Conservation (phyloP, 2,329 filamentous ascomycete genomes). For the Fusarium bulbicola region DNA sequence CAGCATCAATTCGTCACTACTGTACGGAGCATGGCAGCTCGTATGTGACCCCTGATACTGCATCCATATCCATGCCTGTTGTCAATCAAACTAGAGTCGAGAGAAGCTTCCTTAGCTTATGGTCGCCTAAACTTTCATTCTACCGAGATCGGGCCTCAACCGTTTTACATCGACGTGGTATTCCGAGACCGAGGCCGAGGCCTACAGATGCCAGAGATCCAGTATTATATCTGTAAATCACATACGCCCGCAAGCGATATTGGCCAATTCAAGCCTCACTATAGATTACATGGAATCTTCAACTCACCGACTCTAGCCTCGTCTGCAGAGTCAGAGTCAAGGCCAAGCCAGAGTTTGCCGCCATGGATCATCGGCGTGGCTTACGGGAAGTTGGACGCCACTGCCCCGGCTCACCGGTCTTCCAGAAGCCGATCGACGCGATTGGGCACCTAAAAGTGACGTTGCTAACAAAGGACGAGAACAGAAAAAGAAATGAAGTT, state of each 20-base stretch:
- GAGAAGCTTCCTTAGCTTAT: background rate
- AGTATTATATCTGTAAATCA: background rate
- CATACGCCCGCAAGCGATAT: background rate
- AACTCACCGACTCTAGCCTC: conserved; percentile 11
- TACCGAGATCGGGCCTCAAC: background rate
- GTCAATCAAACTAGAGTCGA: background rate
- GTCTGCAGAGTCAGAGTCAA: background rate
- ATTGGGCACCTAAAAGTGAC: conserved; percentile 12
- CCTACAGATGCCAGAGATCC: background rate
- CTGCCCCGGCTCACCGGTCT: conserved; percentile 23
- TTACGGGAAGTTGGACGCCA: conserved; percentile 9
- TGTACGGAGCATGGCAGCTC: background rate
- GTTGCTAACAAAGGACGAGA: background rate
- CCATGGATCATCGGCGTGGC: conserved; percentile 4
- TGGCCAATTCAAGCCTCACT: background rate
- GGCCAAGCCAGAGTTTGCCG: background rate
- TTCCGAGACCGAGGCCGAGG: background rate
- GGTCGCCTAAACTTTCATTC: background rate
- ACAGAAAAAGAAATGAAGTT: conserved; percentile 1
- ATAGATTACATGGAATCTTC: background rate
- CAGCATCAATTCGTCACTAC: background rate
- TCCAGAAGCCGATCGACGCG: conserved; percentile 19
- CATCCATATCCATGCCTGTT: background rate
- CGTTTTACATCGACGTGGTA: conserved; percentile 9
- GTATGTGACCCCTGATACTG: conserved; percentile 16